phyloP scores from a whole-genome alignment of 228 moss, liverwort and hornwort species.

The Sphagnum magellanicum region DNA sequence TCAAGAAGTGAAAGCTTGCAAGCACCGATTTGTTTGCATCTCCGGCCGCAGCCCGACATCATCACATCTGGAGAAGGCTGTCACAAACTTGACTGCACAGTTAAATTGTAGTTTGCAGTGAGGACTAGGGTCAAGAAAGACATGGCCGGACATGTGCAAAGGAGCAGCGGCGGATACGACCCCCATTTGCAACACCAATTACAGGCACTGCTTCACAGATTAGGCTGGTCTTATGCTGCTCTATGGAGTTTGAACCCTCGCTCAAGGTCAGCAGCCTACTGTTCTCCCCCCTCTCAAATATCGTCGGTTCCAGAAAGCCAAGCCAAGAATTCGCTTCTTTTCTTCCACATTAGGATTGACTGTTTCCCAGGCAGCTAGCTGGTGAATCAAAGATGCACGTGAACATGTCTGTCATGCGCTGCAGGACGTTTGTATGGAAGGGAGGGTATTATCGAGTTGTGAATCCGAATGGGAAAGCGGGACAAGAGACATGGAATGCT shows the following conservation, averaged over 20 bases:
- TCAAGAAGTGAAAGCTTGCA: too few relatives aligned
- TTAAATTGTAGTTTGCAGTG: too few relatives aligned
- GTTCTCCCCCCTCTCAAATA: neutral
- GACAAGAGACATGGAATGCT: constrained; percentile 30
- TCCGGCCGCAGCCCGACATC: too few relatives aligned
- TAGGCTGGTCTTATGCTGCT: constrained; percentile 49
- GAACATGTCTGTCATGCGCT: neutral
- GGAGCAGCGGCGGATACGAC: neutral
- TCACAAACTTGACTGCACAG: too few relatives aligned
- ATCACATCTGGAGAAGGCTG: too few relatives aligned
- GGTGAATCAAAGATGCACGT: neutral
- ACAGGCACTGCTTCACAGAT: constrained; percentile 18
- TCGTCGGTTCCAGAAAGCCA: neutral
- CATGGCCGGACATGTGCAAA: too few relatives aligned
- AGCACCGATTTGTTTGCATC: too few relatives aligned
- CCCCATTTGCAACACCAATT: constrained; percentile 19
- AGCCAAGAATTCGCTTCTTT: too few relatives aligned
- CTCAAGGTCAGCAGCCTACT: constrained; percentile 24
- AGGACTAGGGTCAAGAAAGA: too few relatives aligned
- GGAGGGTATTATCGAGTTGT: constrained; percentile 34
- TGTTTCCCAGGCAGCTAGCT: too few relatives aligned
- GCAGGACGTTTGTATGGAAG: constrained; percentile 43
- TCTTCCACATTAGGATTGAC: too few relatives aligned
- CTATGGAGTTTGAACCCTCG: constrained; percentile 36
- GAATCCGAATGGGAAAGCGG: constrained; percentile 5